These are phyloP conservation scores for Septoria petroselini DNA, from an alignment of 2,329 filamentous ascomycete genomes.

Conservation along the genomic window DNA sequence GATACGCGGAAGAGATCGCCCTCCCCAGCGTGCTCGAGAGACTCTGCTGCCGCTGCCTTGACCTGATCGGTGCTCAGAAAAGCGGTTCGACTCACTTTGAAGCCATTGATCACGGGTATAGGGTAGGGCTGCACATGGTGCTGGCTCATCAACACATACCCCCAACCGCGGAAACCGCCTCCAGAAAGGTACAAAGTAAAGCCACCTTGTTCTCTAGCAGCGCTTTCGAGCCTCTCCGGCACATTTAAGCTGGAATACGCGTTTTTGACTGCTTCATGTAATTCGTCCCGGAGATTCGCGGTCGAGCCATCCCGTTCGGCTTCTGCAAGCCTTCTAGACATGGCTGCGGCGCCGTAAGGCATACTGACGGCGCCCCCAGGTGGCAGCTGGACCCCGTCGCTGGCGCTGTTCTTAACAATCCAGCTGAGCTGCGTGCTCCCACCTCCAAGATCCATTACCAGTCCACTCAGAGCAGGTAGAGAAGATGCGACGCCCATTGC, in stretches of 20 bases:
- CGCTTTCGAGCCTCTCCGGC: conserved; percentile 51
- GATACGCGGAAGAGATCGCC: conserved; percentile 67
- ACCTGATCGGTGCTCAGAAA: conserved; percentile 58
- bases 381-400: conserved; percentile 52
- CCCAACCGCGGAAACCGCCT: conserved; percentile 87
- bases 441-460: conserved; percentile 85
- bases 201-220: conserved; percentile 47
- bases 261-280: conserved; percentile 52
- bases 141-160: conserved; percentile 79
- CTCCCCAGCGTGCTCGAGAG: conserved; percentile 37
- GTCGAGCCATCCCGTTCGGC: conserved; percentile 41
- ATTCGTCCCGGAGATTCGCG: conserved; percentile 45
- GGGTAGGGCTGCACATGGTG: conserved; percentile 75
- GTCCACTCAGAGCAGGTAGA: conserved; percentile 65
- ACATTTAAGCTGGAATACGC: conserved; percentile 48
- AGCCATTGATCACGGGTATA: conserved; percentile 77
- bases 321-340: conserved; percentile 55
- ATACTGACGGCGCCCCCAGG: conserved; percentile 60
- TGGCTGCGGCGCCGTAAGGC: conserved; percentile 67
- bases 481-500: conserved; percentile 79
- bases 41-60: conserved; percentile 40
- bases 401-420: conserved; percentile 50
- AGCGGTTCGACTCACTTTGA: conserved; percentile 59
- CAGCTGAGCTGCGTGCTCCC: conserved; percentile 67
- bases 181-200: conserved; percentile 81